phyloP scores from a whole-genome alignment of 2,329 filamentous ascomycete genomes.

The Septoria petroselini region DNA sequence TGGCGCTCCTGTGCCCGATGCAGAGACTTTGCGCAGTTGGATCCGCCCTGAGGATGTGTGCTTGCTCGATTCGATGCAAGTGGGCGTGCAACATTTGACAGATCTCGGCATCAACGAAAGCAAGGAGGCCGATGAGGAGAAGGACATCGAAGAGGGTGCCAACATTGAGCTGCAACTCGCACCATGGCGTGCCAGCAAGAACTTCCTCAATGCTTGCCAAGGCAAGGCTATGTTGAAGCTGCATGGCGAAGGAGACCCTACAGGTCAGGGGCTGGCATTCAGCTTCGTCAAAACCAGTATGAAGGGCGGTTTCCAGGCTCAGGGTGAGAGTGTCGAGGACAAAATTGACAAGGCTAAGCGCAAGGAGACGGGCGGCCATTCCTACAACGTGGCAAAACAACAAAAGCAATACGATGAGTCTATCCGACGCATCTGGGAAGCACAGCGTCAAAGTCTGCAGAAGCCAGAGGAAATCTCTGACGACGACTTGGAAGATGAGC shows the following conservation, averaged over 20 bases:
- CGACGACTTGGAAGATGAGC: constrained; percentile 61
- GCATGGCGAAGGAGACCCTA: constrained; percentile 91
- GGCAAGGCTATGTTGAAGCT: constrained; percentile 96
- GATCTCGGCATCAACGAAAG: constrained; percentile 80
- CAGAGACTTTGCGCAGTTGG: constrained; percentile 76
- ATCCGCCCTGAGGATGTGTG: constrained; percentile 96
- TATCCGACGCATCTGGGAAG: constrained; percentile 88
- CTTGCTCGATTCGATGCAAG: constrained; percentile 92
- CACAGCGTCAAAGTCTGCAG: constrained; percentile 74
- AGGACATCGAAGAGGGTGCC: constrained; percentile 63
- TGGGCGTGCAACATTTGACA: constrained; percentile 83
- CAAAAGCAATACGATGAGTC: constrained; percentile 88
- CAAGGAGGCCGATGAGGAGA: constrained; percentile 60
- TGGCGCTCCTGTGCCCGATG: constrained; percentile 73
- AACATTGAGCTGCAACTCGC: constrained; percentile 84
- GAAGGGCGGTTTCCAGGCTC: constrained; percentile 94
- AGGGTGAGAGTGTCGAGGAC: constrained; percentile 83
- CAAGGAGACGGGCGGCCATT: constrained; percentile 75
- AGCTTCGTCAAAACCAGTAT: constrained; percentile 97
- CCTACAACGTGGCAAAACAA: constrained; percentile 95
- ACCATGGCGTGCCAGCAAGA: constrained; percentile 95
- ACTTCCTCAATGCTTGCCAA: constrained; percentile 88
- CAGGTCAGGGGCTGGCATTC: constrained; percentile 87
- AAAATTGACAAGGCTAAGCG: constrained; percentile 75
- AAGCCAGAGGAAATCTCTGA: constrained; percentile 74